These are phyloP conservation scores for Apiospora aurea DNA, from an alignment of 2,329 filamentous ascomycete species.

Conservation along the genomic window DNA sequence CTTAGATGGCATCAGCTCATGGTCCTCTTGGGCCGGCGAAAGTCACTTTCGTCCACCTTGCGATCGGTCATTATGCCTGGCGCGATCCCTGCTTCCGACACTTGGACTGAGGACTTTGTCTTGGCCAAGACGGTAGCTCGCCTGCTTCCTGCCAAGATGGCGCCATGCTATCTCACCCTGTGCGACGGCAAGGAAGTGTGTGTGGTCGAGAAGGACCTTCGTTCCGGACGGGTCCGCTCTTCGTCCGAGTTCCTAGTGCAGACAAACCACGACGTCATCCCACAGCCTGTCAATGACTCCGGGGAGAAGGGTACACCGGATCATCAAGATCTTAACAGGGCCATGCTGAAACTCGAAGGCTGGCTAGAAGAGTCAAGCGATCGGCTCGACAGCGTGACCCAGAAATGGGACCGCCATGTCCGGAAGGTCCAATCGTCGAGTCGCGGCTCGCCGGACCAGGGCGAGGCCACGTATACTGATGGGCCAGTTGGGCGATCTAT, in stretches of 20 bases:
- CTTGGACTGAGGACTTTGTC: background rate
- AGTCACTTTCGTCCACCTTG: slow-evolving; percentile 60
- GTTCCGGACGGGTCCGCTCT: slow-evolving; percentile 50
- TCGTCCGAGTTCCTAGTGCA: slow-evolving; percentile 59
- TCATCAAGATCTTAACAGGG: slow-evolving; percentile 3
- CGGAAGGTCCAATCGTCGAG: slow-evolving; percentile 32
- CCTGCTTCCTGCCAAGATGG: slow-evolving; percentile 32
- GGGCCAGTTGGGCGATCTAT: slow-evolving; percentile 30
- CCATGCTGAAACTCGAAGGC: slow-evolving; percentile 33
- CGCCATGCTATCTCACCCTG: slow-evolving; percentile 64
- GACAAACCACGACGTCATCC: slow-evolving; percentile 60
- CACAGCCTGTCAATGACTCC: background rate
- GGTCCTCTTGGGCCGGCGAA: slow-evolving; percentile 60
- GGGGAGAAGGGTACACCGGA: background rate
- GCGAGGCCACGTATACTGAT: slow-evolving; percentile 29
- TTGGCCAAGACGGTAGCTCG: slow-evolving; percentile 24
- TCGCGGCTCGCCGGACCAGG: slow-evolving; percentile 20
- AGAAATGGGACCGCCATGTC: slow-evolving; percentile 44
- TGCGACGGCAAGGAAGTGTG: slow-evolving; percentile 55
- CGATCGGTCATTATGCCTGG: slow-evolving; percentile 42
- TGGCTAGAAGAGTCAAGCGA: slow-evolving; percentile 42
- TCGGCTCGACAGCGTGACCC: slow-evolving; percentile 44
- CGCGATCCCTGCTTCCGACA: background rate
- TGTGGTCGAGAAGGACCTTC: slow-evolving; percentile 63
- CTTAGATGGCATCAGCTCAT: slow-evolving; percentile 57